Evolutionary conservation across 495 filamentous ascomycete species (phyloP).

Genomic region (Penicillium turbatum): DNA sequence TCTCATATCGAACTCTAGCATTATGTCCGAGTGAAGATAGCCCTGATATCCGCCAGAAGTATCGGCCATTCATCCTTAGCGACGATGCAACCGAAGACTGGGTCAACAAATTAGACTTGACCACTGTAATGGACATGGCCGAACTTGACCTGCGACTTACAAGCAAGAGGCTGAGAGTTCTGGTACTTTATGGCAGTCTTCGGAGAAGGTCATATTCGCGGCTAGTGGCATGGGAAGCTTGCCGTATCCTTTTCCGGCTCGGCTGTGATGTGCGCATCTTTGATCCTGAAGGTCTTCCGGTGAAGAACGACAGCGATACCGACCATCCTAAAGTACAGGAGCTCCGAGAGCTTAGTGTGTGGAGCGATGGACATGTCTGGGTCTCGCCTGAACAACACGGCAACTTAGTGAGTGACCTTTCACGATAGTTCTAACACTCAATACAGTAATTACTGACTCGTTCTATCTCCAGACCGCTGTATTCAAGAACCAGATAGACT

Average conservation of each 20-base stretch:
- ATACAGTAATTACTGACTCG: neutral
- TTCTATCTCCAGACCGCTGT: conserved; percentile 51
- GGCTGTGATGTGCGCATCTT: conserved; percentile 67
- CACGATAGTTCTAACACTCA: neutral
- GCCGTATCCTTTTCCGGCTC: conserved; percentile 58
- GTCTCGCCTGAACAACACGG: conserved; percentile 68
- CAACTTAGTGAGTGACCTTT: conserved; percentile 44
- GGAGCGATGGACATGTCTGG: conserved; percentile 71
- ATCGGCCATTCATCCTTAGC: conserved; percentile 55
- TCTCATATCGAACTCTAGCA: conserved; percentile 32
- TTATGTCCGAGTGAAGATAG: conserved; percentile 47
- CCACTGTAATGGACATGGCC: conserved; percentile 49
- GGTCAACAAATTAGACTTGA: conserved; percentile 54
- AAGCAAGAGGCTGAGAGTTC: conserved; percentile 51
- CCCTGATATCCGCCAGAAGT: conserved; percentile 42
- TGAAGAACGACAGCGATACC: conserved; percentile 59
- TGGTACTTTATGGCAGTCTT: conserved; percentile 63
- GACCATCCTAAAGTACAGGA: conserved; percentile 62
- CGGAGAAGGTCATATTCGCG: conserved; percentile 57
- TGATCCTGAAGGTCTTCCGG: conserved; percentile 55
- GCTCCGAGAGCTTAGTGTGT: conserved; percentile 56
- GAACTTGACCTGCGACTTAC: conserved; percentile 38
- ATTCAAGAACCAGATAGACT: conserved; percentile 75
- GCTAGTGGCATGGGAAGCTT: conserved; percentile 58
- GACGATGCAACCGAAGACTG: conserved; percentile 44